A percentile compares a stretch with the other conserved stretches of the same genome.
Evolutionary conservation across 176 grass and related monocot genomes (phyloP).

Genomic region (Carex cristatella): DNA sequence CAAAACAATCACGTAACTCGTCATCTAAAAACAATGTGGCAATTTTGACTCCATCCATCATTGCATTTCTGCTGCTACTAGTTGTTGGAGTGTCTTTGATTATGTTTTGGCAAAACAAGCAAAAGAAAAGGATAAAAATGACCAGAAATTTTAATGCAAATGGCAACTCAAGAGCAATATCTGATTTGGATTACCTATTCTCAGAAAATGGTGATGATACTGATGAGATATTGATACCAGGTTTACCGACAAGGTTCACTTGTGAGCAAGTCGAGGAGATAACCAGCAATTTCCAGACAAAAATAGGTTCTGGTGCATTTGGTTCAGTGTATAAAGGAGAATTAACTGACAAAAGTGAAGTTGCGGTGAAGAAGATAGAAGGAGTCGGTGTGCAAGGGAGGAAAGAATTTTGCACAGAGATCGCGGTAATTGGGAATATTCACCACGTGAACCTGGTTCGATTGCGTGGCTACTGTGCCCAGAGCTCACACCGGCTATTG

Average conservation of each 20-base stretch:
- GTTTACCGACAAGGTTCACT: slow-evolving; percentile 26
- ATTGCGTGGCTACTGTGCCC: slow-evolving; percentile 46
- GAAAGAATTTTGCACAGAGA: slow-evolving; percentile 33
- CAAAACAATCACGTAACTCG: neutral
- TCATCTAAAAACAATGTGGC: slow-evolving; percentile 15
- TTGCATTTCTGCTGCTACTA: neutral
- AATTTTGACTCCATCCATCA: neutral
- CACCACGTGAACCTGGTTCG: slow-evolving; percentile 53
- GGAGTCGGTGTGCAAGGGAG: slow-evolving; percentile 28
- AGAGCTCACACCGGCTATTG: slow-evolving; percentile 33
- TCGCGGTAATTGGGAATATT: slow-evolving; percentile 28
- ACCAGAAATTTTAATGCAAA: neutral
- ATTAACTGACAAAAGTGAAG: slow-evolving; percentile 18
- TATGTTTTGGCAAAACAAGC: neutral
- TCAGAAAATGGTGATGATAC: slow-evolving; percentile 1
- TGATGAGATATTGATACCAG: slow-evolving; percentile 24
- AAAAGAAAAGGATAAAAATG: neutral
- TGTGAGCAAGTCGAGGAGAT: slow-evolving; percentile 27
- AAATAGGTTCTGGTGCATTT: slow-evolving; percentile 35
- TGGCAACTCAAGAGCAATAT: neutral
- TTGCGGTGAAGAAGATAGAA: slow-evolving; percentile 34
- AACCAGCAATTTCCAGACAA: slow-evolving; percentile 26
- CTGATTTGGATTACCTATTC: neutral
- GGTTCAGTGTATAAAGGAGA: slow-evolving; percentile 38
- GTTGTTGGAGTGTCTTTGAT: slow-evolving; percentile 6